A percentile compares a stretch with the other conserved stretches of the same genome.
Conservation (phyloP, 2,329 filamentous ascomycete species). For the Xylaria hypoxylon region DNA sequence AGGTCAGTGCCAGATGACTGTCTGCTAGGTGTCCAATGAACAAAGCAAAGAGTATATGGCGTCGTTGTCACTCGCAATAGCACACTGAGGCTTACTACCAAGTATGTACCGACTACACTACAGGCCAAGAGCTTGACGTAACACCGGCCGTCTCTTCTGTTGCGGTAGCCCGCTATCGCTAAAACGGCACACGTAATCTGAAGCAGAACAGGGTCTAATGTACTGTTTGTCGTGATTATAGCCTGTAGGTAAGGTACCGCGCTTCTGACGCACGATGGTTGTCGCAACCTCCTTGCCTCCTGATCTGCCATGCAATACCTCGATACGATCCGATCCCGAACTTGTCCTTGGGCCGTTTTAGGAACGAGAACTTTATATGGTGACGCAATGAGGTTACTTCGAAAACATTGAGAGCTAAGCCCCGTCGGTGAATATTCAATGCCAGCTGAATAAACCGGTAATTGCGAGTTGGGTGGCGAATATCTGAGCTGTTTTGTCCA, state of each 20-base stretch:
- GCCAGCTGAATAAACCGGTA: slow-evolving; percentile 19
- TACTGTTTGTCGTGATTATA: slow-evolving; percentile 3
- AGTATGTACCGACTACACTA: background rate
- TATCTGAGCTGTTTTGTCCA: background rate
- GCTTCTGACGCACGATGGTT: slow-evolving; percentile 12
- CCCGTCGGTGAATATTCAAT: background rate
- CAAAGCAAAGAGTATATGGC: background rate
- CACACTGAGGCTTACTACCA: background rate
- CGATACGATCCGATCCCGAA: slow-evolving; percentile 8
- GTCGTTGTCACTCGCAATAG: slow-evolving; percentile 6
- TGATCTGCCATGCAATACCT: slow-evolving; percentile 4
- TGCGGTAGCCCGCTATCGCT: slow-evolving; percentile 5
- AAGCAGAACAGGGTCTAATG: background rate
- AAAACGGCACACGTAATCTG: background rate
- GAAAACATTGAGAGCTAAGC: slow-evolving; percentile 16
- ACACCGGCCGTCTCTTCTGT: background rate
- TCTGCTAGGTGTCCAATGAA: background rate
- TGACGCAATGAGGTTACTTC: slow-evolving; percentile 31
- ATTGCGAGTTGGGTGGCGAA: background rate
- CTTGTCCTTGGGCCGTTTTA: slow-evolving; percentile 10
- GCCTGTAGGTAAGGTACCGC: slow-evolving; percentile 7
- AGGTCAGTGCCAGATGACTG: no score
- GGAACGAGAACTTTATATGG: background rate
- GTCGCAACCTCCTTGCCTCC: slow-evolving; percentile 13
- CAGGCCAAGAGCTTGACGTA: background rate